A percentile compares a stretch with the other conserved stretches of the same genome.
These are phyloP conservation scores for Fusarium decemcellulare DNA, from an alignment of 2,329 filamentous ascomycete genomes.

Conservation along the genomic window DNA sequence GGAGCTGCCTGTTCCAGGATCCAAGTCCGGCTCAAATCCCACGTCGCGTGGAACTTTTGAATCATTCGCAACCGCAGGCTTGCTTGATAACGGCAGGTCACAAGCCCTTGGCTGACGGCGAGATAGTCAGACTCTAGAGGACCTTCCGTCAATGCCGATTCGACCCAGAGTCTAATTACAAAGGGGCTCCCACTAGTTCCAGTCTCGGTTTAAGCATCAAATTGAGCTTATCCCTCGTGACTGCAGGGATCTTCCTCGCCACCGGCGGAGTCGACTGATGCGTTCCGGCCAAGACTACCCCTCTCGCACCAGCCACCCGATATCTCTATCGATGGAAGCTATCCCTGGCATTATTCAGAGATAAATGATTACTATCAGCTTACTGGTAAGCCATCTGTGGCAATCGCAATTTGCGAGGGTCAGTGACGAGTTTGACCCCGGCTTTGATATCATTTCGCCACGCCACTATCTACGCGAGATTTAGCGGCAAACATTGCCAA, in stretches of 20 bases:
- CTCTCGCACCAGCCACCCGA: constrained; percentile 3
- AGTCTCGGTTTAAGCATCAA: constrained; percentile 33
- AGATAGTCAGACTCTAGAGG: not conserved
- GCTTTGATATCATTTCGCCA: too few relatives aligned
- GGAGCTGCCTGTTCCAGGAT: constrained; percentile 46
- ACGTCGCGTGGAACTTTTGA: constrained; percentile 42
- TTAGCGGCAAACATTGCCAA: too few relatives aligned
- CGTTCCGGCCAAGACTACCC: constrained; percentile 12
- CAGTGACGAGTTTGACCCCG: too few relatives aligned
- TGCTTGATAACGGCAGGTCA: constrained; percentile 48
- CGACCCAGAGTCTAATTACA: not conserved
- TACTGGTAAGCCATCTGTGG: too few relatives aligned
- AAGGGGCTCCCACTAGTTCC: not conserved
- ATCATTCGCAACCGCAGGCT: constrained; percentile 31
- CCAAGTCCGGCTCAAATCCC: constrained; percentile 40
- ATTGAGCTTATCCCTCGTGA: constrained; percentile 34
- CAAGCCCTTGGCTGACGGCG: constrained; percentile 21
- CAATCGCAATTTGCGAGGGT: too few relatives aligned
- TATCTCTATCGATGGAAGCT: too few relatives aligned
- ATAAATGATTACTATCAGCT: too few relatives aligned
- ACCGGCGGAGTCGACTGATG: constrained; percentile 14
- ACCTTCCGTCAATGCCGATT: not conserved
- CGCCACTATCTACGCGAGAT: too few relatives aligned
- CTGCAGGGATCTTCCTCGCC: constrained; percentile 28
- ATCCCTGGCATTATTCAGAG: too few relatives aligned